Percentiles rank a stretch among this genome's conserved stretches.
Conservation (phyloP, 2,329 filamentous ascomycete species). For the Alternaria triticimaculans region DNA sequence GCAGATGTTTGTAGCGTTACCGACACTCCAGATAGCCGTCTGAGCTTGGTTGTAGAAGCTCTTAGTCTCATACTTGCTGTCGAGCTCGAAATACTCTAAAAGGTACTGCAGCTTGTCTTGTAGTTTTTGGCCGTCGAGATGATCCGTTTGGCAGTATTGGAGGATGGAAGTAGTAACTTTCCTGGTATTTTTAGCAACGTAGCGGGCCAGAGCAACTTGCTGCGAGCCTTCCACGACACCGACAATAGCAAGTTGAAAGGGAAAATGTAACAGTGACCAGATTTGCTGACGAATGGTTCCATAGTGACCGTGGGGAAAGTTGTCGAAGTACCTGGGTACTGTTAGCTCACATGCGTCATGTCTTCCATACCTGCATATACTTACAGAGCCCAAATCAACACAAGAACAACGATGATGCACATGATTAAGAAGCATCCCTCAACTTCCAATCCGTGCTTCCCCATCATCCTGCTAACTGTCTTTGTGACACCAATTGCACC, state of each 20-base stretch:
- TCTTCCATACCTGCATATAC: neutral
- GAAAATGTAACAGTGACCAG: constrained; percentile 66
- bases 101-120: constrained; percentile 33
- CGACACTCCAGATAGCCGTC: constrained; percentile 26
- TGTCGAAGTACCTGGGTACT: constrained; percentile 59
- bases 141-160: constrained; percentile 43
- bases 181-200: constrained; percentile 53
- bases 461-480: constrained; percentile 55
- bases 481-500: constrained; percentile 68
- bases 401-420: constrained; percentile 46
- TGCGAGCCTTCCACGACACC: constrained; percentile 69
- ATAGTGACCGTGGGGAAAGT: constrained; percentile 59
- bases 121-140: constrained; percentile 41
- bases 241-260: constrained; percentile 68
- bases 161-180: constrained; percentile 50
- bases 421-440: constrained; percentile 46
- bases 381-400: constrained; percentile 66
- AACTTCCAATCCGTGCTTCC: constrained; percentile 43
- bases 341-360: neutral
- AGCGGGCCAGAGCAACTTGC: constrained; percentile 60
- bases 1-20: constrained; percentile 45
- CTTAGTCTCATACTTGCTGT: constrained; percentile 37
- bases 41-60: constrained; percentile 18
- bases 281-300: constrained; percentile 65
- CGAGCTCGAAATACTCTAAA: constrained; percentile 41